phyloP scores from a whole-genome alignment of 768 basidiomycete species.

The Tulasnella sp. region DNA sequence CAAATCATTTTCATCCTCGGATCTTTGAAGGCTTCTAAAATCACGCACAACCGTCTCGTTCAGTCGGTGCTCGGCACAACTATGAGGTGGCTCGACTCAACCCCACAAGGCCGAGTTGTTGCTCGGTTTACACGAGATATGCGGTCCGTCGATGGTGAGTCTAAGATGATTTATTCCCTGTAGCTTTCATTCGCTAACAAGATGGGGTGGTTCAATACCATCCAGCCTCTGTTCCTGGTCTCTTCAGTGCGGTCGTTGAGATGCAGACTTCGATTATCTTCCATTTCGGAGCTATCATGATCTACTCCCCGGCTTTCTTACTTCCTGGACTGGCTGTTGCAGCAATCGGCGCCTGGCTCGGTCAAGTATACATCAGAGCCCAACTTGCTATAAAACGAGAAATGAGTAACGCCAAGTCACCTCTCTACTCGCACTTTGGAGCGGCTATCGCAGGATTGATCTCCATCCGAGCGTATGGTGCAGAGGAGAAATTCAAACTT shows the following conservation, averaged over 20 bases:
- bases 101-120: constrained; percentile 34
- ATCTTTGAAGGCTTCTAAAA: constrained; percentile 51
- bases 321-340: constrained; percentile 31
- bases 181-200: background rate
- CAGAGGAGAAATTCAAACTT: constrained; percentile 37
- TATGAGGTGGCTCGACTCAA: constrained; percentile 39
- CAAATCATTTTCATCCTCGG: constrained; percentile 48
- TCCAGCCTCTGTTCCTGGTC: background rate
- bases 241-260: constrained; percentile 16
- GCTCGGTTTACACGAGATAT: constrained; percentile 34
- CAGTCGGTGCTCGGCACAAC: constrained; percentile 58
- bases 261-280: constrained; percentile 31
- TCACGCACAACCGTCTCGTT: constrained; percentile 53
- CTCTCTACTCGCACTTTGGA: constrained; percentile 41
- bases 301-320: constrained; percentile 32
- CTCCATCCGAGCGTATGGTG: constrained; percentile 42
- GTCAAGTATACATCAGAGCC: constrained; percentile 42
- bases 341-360: constrained; percentile 37
- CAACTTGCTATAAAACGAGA: constrained; percentile 43
- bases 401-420: constrained; percentile 41
- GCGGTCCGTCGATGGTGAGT: constrained; percentile 29
- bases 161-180: background rate
- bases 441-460: constrained; percentile 39
- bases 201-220: background rate
- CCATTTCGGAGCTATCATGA: constrained; percentile 32